Evolutionary conservation across 75 land plant species (phyloP).

Genomic region (Selaginella tamariscina): DNA sequence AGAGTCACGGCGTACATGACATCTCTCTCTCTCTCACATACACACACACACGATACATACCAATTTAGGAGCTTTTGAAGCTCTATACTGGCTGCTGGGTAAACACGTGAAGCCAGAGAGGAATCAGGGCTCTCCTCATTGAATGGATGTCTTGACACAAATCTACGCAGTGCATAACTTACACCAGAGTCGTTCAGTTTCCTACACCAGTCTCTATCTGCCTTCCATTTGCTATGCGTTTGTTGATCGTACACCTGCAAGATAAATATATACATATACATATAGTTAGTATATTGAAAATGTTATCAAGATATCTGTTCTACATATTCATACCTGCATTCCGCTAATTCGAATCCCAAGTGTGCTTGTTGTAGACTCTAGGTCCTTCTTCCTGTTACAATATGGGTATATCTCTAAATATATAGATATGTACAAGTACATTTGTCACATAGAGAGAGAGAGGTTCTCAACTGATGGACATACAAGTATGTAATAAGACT

Average conservation of each 20-base stretch:
- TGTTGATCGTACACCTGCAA: constrained; percentile 30
- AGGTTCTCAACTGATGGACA: too few species aligned
- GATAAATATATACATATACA: background rate
- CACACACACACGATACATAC: background rate
- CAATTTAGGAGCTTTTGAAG: background rate
- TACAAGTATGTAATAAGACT: constrained; percentile 13
- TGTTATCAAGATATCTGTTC: background rate
- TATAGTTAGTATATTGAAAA: background rate
- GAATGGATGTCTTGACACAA: constrained; percentile 57
- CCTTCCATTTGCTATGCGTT: constrained; percentile 46
- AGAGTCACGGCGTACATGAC: too few species aligned
- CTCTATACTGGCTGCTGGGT: background rate
- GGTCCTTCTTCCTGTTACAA: constrained; percentile 41
- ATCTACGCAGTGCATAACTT: constrained; percentile 36
- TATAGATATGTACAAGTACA: background rate
- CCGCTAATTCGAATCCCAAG: constrained; percentile 80
- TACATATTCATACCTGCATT: constrained; percentile 37
- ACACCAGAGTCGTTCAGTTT: constrained; percentile 26
- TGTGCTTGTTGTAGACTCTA: constrained; percentile 33
- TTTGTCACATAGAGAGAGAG: too few species aligned
- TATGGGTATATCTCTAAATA: background rate
- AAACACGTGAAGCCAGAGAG: background rate
- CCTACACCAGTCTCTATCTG: constrained; percentile 34
- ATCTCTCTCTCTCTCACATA: background rate
- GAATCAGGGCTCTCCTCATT: constrained; percentile 34